These are phyloP conservation scores for Alternaria longipes DNA, from an alignment of 2,329 filamentous ascomycete species.

Conservation along the genomic window DNA sequence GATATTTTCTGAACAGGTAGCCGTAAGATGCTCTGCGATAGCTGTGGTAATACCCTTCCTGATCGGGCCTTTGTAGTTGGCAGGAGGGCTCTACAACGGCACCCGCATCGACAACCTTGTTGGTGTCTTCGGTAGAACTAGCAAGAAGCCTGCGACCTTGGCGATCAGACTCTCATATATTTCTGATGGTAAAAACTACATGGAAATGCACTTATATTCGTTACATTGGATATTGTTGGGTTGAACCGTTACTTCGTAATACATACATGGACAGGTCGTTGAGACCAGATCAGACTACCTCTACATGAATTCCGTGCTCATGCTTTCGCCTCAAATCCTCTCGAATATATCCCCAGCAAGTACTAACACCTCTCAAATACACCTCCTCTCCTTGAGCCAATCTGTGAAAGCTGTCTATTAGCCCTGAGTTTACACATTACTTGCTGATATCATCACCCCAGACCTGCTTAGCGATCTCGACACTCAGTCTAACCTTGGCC, in stretches of 20 bases:
- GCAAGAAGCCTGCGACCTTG: not conserved
- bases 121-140: not conserved
- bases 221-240: not conserved
- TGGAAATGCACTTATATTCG: not conserved
- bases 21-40: no score
- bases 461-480: constrained; percentile 66
- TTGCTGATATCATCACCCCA: constrained; percentile 61
- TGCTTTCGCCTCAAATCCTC: not conserved
- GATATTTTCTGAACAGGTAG: no score
- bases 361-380: not conserved
- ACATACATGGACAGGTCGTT: constrained; percentile 1
- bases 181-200: no score
- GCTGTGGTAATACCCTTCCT: no score
- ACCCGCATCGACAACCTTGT: not conserved
- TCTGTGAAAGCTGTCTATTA: not conserved
- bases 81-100: not conserved
- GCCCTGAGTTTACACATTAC: not conserved
- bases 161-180: not conserved
- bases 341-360: no score
- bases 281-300: not conserved
- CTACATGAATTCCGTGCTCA: not conserved
- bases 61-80: not conserved
- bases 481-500: constrained; percentile 64
- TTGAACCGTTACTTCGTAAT: constrained; percentile 5
- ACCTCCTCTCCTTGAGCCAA: not conserved